Conservation (phyloP, 352 stramenopile genomes). For the Bremia lactucae region DNA sequence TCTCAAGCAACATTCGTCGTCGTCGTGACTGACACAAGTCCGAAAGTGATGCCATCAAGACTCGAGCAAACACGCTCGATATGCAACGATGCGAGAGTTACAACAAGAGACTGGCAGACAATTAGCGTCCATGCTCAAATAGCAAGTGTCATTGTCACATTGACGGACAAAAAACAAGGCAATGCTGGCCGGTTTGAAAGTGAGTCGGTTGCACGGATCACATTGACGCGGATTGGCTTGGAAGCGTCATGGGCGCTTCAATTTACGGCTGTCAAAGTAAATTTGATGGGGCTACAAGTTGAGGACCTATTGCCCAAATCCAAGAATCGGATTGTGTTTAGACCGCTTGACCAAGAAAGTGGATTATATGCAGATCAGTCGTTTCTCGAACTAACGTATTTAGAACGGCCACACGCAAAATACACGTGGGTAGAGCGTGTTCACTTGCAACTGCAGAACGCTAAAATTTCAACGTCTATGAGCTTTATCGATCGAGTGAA, state of each 20-base stretch:
- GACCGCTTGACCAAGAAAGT: constrained; percentile 28
- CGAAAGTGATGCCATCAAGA: constrained; percentile 11
- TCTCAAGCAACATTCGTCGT: constrained; percentile 65
- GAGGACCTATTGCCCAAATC: constrained; percentile 55
- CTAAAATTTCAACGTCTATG: constrained; percentile 70
- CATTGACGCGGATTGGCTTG: constrained; percentile 51
- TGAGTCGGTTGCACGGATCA: constrained; percentile 55
- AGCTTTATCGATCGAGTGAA: constrained; percentile 66
- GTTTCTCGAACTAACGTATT: constrained; percentile 61
- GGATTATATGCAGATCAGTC: constrained; percentile 25
- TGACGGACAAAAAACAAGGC: constrained; percentile 46
- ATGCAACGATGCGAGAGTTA: constrained; percentile 2
- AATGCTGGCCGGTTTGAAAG: constrained; percentile 15
- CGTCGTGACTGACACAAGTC: constrained; percentile 36
- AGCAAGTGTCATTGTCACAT: constrained; percentile 52
- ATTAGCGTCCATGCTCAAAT: constrained; percentile 63
- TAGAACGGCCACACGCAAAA: constrained; percentile 57
- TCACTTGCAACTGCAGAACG: constrained; percentile 48
- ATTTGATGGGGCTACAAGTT: constrained; percentile 61
- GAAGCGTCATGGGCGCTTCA: constrained; percentile 35
- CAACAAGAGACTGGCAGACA: constrained; percentile 31
- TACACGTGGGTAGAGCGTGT: constrained; percentile 61
- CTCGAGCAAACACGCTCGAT: constrained; percentile 12
- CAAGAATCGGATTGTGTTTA: constrained; percentile 57
- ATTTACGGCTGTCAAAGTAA: constrained; percentile 45